phyloP scores from a whole-genome alignment of 768 basidiomycete species.

The Naganishia kalamii region DNA sequence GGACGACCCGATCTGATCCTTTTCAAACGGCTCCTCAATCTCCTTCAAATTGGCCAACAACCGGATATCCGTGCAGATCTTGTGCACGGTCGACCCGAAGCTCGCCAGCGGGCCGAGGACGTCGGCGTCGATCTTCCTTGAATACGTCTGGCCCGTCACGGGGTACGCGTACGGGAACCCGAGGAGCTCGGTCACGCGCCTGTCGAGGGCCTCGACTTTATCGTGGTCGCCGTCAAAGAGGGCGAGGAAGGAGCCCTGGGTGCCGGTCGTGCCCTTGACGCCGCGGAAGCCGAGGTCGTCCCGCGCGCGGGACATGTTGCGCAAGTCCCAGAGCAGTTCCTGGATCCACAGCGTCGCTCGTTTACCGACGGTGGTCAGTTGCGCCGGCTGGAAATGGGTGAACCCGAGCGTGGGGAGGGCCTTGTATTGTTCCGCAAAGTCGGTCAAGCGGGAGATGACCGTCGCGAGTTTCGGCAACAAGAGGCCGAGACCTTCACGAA shows the following conservation, averaged over 20 bases:
- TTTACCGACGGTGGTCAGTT: slow-evolving; percentile 96
- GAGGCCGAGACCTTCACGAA: slow-evolving; percentile 75
- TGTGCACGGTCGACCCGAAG: slow-evolving; percentile 87
- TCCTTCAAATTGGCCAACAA: slow-evolving; percentile 95
- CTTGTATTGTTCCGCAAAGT: slow-evolving; percentile 76
- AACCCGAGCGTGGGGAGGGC: slow-evolving; percentile 91
- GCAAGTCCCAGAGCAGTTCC: slow-evolving; percentile 92
- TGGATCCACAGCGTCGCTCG: slow-evolving; percentile 95
- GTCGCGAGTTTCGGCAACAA: slow-evolving; percentile 81
- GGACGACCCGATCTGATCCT: slow-evolving; percentile 92
- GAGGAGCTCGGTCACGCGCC: slow-evolving; percentile 77
- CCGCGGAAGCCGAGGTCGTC: slow-evolving; percentile 94
- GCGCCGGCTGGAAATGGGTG: slow-evolving; percentile 98
- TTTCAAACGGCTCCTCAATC: slow-evolving; percentile 97
- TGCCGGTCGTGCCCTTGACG: slow-evolving; percentile 98
- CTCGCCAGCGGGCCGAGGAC: slow-evolving; percentile 84
- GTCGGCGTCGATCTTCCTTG: slow-evolving; percentile 92
- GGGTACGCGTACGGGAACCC: slow-evolving; percentile 94
- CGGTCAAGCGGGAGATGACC: slow-evolving; percentile 78
- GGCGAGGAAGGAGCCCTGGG: slow-evolving; percentile 89
- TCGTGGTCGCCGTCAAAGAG: slow-evolving; percentile 92
- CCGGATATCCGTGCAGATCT: slow-evolving; percentile 92
- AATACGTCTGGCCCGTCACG: slow-evolving; percentile 97
- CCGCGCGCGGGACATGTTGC: slow-evolving; percentile 81
- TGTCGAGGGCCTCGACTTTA: slow-evolving; percentile 87